Evolutionary conservation across 2,329 filamentous ascomycete genomes (phyloP).

Genomic region (Sclerotinia subarctica): DNA sequence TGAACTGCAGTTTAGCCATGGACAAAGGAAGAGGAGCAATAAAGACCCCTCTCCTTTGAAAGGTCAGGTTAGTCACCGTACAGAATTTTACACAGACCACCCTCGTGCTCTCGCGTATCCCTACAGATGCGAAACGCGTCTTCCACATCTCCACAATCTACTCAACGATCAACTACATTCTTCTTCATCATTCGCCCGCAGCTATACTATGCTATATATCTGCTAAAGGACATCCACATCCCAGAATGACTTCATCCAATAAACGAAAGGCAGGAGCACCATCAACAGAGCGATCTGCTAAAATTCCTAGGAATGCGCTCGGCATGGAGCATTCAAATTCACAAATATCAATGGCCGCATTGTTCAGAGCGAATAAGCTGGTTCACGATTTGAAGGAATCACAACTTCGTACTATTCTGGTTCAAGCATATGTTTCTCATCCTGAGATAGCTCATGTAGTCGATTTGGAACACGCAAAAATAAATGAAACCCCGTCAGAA

Average conservation of each 20-base stretch:
- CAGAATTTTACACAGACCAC: neutral
- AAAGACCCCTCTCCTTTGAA: too few relatives aligned
- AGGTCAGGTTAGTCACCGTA: neutral
- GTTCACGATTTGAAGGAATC: constrained; percentile 18
- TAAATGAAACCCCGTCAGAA: neutral
- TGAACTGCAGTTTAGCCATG: neutral
- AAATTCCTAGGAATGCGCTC: neutral
- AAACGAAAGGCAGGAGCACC: constrained; percentile 9
- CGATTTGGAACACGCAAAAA: constrained; percentile 17
- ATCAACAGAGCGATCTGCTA: neutral
- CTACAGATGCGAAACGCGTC: constrained; percentile 1
- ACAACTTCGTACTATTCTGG: constrained; percentile 16
- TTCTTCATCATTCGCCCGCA: neutral
- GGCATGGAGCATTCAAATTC: neutral
- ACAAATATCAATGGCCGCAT: constrained; percentile 4
- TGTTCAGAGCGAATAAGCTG: constrained; percentile 18
- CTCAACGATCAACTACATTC: neutral
- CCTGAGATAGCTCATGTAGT: constrained; percentile 8
- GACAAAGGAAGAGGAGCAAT: neutral
- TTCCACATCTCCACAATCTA: neutral
- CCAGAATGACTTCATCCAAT: neutral
- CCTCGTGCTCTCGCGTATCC: constrained; percentile 7
- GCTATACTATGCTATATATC: neutral
- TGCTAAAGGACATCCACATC: neutral
- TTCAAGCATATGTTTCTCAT: constrained; percentile 17